These are phyloP conservation scores for Paraurostyla sp. DNA, from an alignment of 73 alveolate species.

Conservation along the genomic window DNA sequence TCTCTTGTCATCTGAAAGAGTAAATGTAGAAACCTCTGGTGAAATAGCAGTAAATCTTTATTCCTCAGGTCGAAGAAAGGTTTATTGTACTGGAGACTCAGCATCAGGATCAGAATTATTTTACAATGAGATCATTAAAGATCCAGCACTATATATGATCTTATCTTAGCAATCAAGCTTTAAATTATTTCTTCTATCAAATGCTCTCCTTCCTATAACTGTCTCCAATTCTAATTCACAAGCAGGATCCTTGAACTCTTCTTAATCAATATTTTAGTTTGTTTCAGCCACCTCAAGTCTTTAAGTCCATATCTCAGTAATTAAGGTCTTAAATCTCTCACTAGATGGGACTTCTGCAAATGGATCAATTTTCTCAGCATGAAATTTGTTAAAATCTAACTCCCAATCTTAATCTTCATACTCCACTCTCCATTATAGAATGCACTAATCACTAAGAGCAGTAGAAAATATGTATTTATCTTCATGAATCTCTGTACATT, in stretches of 20 bases:
- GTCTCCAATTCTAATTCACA: conserved; percentile 75
- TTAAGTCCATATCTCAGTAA: conserved; percentile 75
- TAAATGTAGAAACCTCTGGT: conserved; percentile 88
- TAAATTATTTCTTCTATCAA: conserved; percentile 94
- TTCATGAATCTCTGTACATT: conserved; percentile 60
- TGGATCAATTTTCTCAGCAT: conserved; percentile 77
- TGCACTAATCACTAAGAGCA: conserved; percentile 63
- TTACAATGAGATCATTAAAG: conserved; percentile 81
- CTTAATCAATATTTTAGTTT: conserved; percentile 78
- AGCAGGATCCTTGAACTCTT: conserved; percentile 71
- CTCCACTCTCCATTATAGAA: conserved; percentile 78
- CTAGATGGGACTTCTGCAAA: conserved; percentile 79
- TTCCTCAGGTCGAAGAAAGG: conserved; percentile 73
- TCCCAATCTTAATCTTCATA: conserved; percentile 87
- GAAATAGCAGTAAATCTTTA: conserved; percentile 58
- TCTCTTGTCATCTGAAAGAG: conserved; percentile 83
- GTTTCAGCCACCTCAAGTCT: conserved; percentile 83
- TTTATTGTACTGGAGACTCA: conserved; percentile 56
- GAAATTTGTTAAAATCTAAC: conserved; percentile 69
- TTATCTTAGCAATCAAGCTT: conserved; percentile 95
- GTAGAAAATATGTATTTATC: conserved; percentile 56
- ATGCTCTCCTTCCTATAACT: conserved; percentile 94
- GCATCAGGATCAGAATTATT: conserved; percentile 69
- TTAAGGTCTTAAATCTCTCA: conserved; percentile 70
- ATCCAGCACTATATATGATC: conserved; percentile 91